These are phyloP conservation scores for Hawksworthiomyces lignivorus DNA, from an alignment of 2,329 filamentous ascomycete species.

Conservation along the genomic window DNA sequence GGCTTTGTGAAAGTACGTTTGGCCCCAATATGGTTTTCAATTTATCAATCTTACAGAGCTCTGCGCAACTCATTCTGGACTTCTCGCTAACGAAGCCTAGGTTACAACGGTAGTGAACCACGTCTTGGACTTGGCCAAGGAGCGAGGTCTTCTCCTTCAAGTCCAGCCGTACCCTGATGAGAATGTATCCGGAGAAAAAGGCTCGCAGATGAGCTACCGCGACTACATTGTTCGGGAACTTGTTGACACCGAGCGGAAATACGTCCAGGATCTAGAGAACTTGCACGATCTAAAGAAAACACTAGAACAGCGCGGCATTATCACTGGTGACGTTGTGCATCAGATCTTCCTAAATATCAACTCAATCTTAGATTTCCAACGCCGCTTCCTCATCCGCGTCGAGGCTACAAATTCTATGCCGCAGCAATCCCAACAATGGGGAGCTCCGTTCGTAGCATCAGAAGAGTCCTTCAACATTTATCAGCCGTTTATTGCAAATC, in stretches of 20 bases:
- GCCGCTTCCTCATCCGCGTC: conserved; percentile 88
- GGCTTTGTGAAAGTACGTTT: conserved; percentile 81
- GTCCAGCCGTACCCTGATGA: conserved; percentile 50
- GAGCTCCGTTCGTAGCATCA: conserved; percentile 77
- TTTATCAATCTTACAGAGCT: too few relatives aligned
- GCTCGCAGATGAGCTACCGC: conserved; percentile 63
- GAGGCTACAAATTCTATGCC: conserved; percentile 89
- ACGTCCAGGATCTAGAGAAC: conserved; percentile 94
- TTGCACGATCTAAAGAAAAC: conserved; percentile 86
- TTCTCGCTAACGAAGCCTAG: conserved; percentile 27
- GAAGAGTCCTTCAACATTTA: conserved; percentile 89
- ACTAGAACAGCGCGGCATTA: conserved; percentile 77
- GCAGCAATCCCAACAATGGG: conserved; percentile 77
- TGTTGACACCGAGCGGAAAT: conserved; percentile 92
- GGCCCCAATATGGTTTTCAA: too few relatives aligned
- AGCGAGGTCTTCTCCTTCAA: conserved; percentile 64
- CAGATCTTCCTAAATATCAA: conserved; percentile 97
- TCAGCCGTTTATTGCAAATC: conserved; percentile 94
- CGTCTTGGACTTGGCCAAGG: conserved; percentile 78
- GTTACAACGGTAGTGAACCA: conserved; percentile 88
- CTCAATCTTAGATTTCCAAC: conserved; percentile 87
- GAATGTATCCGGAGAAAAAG: conserved; percentile 42
- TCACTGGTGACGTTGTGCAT: conserved; percentile 85
- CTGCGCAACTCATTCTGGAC: too few relatives aligned
- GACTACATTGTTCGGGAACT: conserved; percentile 89